Evolutionary conservation across 2,329 filamentous ascomycete genomes (phyloP), one percentile per base, ranked within the genome.

Genomic region (Talaromyces funiculosus): DNA sequence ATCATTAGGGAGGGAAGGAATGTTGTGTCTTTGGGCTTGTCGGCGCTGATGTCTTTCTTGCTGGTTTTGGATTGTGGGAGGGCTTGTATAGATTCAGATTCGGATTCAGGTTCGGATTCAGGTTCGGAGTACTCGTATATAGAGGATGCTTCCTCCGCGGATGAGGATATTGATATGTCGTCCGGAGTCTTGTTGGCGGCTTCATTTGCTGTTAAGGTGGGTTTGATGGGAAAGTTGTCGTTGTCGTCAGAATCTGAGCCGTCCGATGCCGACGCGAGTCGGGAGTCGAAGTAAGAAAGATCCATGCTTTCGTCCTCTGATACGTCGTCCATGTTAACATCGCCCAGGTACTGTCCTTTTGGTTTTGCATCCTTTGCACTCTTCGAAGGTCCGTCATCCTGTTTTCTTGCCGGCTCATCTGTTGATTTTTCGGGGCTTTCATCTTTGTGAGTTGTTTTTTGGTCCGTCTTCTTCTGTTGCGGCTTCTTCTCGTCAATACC

Each of bases 1-100:
- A 85, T 81, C 71, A 84, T 81, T 10, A 88, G 78, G 1, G 84
- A 84, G 0, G 85, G 85, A 16, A 88, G 72, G 72, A 87, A 87
- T 2, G 81, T 80, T 0, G 84, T 85, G 59, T 71, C 67, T 63
- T 68, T 65, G 40, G 67, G 67, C 33, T 64, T 53, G 62, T 67
- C 62, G 8, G 65, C 66, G 16, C 60, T 49, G 14, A 65, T 57
- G 4, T 65, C 61, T 35, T 64, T 47, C 37, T 64, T 55, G 40
- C n/a, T 2, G 31, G 40, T 18, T 51, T 57, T 61, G 35, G 33
- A 29, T 22, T 12, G 38, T 2, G 14, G 12, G 4, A 43, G n/a
- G n/a, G 43, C 24, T 18, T 20, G 24, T 38, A 67, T 64, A 20
- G 67, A 69, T 31, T 69, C 66, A 6, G 66, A 67, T 12, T 45